Evolutionary conservation across 352 stramenopile species (phyloP), one percentile per base, ranked within the genome.

Genomic region (Elongisporangium anandrum): DNA sequence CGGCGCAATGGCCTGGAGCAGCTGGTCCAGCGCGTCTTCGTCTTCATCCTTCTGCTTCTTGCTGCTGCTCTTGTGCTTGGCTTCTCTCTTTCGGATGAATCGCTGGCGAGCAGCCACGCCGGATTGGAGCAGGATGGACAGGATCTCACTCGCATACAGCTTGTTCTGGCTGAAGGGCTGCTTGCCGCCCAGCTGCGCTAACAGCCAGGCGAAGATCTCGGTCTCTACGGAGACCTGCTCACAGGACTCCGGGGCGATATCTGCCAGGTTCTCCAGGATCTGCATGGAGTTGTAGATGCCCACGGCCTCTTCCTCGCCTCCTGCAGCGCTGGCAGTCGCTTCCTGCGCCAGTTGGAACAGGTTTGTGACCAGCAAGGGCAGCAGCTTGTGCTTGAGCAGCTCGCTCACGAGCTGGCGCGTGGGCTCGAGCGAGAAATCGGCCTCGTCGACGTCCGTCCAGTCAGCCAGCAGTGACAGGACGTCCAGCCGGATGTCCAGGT

Each of bases 1-100:
- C 41, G 74, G 68, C 17, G 90, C 90, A 48, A 98, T 66, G 3
- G 83, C 81, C 69, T 97, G 89, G 19, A 99, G 70, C 8, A 99
- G 66, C 16, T 82, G 70, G 68, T 99, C 96, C 65, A 99, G 79
- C 50, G 70, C 60, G 17, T 52, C 16, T 26, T 57, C 4, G 22
- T 54, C 15, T 70, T 68, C 13, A 15, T 56, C 49, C 2, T 60
- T 68, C 17, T 61, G 56, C 21, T 70, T 50, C n/a, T n/a, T n/a
- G 9, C 20, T 57, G 51, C 26, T 38, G 26, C 26, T 29, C n/a
- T 52, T 52, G 47, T 53, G 56, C 15, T 19, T 17, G 20, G 16
- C 13, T 23, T 66, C 55, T 26, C 70, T 61, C 22, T 54, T 59
- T 6, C 59, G 56, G 15, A 95, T 57, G 19, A 81, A 77, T 38